Percentiles rank a stretch among this genome's conserved stretches.
Conservation (phyloP, 176 grass and related monocot species). For the Aechmea fasciata region DNA sequence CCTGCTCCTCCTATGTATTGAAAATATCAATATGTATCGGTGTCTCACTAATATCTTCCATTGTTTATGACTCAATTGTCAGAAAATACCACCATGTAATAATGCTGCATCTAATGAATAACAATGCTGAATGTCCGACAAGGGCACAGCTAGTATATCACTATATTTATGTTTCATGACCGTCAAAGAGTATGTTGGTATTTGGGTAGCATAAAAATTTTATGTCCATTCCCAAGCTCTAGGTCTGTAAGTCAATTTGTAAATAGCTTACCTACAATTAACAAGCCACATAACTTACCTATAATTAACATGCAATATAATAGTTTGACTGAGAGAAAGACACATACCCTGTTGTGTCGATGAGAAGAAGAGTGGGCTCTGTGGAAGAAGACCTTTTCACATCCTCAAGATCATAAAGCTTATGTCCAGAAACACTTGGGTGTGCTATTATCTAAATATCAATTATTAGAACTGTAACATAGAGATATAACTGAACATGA, state of each 20-base stretch:
- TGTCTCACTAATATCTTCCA: too few species aligned
- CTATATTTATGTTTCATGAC: not conserved
- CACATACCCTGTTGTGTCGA: slow-evolving; percentile 83
- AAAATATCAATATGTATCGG: too few species aligned
- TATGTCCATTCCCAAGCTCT: not conserved
- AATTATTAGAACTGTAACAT: not conserved
- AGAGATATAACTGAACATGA: slow-evolving; percentile 5
- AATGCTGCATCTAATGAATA: too few species aligned
- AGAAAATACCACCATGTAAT: too few species aligned
- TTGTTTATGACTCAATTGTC: too few species aligned
- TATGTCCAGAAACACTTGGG: slow-evolving; percentile 66
- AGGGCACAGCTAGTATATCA: too few species aligned
- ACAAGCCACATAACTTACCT: not conserved
- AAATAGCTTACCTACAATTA: not conserved
- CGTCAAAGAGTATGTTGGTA: too few species aligned
- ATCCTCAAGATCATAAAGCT: slow-evolving; percentile 77
- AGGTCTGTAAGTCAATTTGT: not conserved
- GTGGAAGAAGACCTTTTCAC: slow-evolving; percentile 72
- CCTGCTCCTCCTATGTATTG: too few species aligned
- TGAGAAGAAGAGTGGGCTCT: slow-evolving; percentile 84
- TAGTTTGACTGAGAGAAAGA: slow-evolving; percentile 7
- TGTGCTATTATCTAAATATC: slow-evolving; percentile 76
- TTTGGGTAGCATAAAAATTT: too few species aligned
- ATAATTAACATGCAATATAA: not conserved
- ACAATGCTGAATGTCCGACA: too few species aligned